Evolutionary conservation across 306 rosid genomes (phyloP), one percentile per base, ranked within the genome.

Genomic region (Pyrus pyrifolia): DNA sequence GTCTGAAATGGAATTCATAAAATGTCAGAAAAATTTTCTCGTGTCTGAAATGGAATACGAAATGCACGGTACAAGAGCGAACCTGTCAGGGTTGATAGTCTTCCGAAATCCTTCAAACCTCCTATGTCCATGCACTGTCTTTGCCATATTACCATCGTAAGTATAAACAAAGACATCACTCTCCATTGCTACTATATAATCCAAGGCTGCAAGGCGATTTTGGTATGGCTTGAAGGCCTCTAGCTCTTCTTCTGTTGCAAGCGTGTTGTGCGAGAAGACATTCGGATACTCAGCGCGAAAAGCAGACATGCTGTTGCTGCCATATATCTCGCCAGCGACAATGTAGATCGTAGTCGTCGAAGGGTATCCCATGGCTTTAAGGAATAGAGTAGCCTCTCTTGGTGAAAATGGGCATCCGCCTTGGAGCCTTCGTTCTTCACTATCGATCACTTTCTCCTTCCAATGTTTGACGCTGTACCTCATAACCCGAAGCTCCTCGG

Each of bases 401-500:
- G 99, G 99, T 22, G 99, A 88, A 95, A 96, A 89, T 42, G 99
- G 99, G 72, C 99, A 96, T 58, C 99, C 99, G 11, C 99, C 99
- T 83, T 86, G 90, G 49, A 83, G 60, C 66, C 99, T 59, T 73
- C 83, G 79, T n/a, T 87, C 96, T 19, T 70, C 73, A 60, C 96
- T 88, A 23, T 96, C 97, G 62, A 96, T 93, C 81, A 93, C 97
- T 62, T 96, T 96, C 79, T 96, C 99, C 86, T 96, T 96, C 99
- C 99, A 96, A 83, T 96, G 99, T 80, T 87, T 88, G n/a, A 93
- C 97, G 4, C 51, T 85, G 82, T 96, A 88, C 78, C 99, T 89
- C 99, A 96, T 96, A 30, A 21, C 83, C 75, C 84, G 85, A 22
- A 96, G 98, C 63, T 96, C 93, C 74, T 86, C 91, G 3, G 86